Percentiles rank a stretch among this genome's conserved stretches.
Evolutionary conservation across 2,329 filamentous ascomycete species (phyloP).

Genomic region (Aureobasidium sp.): DNA sequence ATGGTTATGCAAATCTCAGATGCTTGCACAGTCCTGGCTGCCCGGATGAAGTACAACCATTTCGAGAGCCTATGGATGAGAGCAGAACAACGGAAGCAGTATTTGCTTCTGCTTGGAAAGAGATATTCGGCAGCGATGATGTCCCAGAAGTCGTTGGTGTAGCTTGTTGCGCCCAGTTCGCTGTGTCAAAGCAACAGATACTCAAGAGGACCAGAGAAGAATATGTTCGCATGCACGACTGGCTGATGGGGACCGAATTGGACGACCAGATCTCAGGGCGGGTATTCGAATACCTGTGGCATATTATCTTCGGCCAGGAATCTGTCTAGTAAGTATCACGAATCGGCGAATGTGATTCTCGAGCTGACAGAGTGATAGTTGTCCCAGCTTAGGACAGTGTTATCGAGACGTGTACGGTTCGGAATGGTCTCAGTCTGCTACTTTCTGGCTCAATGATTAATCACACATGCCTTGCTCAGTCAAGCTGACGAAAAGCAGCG

Average conservation of each 20-base stretch:
- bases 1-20: constrained; percentile 26
- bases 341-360: too few species aligned
- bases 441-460: neutral
- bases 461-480: neutral
- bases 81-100: constrained; percentile 19
- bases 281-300: constrained; percentile 61
- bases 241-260: constrained; percentile 52
- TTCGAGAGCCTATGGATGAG: constrained; percentile 19
- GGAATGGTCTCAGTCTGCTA: neutral
- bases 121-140: constrained; percentile 23
- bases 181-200: constrained; percentile 50
- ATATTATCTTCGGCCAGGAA: constrained; percentile 26
- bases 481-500: neutral
- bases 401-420: constrained; percentile 7
- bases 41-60: constrained; percentile 22
- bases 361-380: neutral
- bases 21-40: constrained; percentile 23
- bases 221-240: constrained; percentile 52
- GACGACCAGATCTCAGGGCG: constrained; percentile 46
- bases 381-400: constrained; percentile 7
- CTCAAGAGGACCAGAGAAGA: constrained; percentile 42
- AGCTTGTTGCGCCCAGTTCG: constrained; percentile 49
- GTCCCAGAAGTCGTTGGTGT: constrained; percentile 21
- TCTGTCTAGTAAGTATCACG: constrained; percentile 6
- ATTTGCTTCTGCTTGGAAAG: constrained; percentile 8